phyloP scores from a whole-genome alignment of 2,329 filamentous ascomycete genomes.

The Madurella fahalii region DNA sequence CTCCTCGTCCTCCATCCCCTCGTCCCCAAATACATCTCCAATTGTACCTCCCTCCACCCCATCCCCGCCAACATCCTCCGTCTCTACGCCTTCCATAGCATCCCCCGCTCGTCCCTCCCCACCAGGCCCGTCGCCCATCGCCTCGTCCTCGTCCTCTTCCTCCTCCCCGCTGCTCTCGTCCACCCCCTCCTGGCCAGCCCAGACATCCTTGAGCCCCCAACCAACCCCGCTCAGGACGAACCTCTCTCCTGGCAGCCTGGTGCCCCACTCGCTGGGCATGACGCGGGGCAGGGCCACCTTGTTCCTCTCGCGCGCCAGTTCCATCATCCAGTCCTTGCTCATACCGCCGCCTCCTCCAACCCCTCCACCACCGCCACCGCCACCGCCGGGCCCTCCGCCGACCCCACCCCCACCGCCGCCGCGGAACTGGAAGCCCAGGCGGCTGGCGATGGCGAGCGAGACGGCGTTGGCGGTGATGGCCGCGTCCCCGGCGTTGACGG shows the following conservation, averaged over 20 bases:
- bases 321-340: conserved; percentile 71
- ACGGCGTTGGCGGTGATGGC: conserved; percentile 63
- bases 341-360: conserved; percentile 43
- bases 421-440: conserved; percentile 66
- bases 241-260: conserved; percentile 62
- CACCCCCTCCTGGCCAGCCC: conserved; percentile 43
- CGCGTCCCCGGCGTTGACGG: conserved; percentile 46
- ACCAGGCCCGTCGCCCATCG: conserved; percentile 48
- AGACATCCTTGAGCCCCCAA: conserved; percentile 60
- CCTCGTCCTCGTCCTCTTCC: conserved; percentile 39
- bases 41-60: conserved; percentile 52
- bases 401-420: conserved; percentile 37
- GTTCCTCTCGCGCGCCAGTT: conserved; percentile 69
- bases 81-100: conserved; percentile 46
- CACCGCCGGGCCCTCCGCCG: conserved; percentile 36
- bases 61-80: conserved; percentile 53
- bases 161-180: conserved; percentile 38
- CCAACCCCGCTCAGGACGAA: conserved; percentile 63
- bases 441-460: conserved; percentile 66
- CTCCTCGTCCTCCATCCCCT: conserved; percentile 32
- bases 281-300: conserved; percentile 61
- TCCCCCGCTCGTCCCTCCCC: conserved; percentile 38
- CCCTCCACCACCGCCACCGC: conserved; percentile 40
- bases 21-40: conserved; percentile 43
- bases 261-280: conserved; percentile 62